Evolutionary conservation across 1,139 yeast genomes (phyloP), one percentile per base, ranked within the genome.

Genomic region (Scheffersomyces stambukii): DNA sequence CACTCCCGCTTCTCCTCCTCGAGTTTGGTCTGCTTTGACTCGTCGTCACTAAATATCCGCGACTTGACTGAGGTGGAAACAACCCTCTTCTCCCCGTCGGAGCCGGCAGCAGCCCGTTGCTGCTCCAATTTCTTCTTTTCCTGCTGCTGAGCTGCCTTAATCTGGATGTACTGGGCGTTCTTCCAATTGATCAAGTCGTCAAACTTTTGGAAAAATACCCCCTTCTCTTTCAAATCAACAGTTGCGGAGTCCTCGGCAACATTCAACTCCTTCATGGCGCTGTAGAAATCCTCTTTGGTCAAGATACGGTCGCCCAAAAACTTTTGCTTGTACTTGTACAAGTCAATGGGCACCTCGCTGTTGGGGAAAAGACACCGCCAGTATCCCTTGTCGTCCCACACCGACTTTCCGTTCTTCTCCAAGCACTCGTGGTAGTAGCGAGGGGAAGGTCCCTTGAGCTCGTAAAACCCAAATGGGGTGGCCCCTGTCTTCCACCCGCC

Each of bases 311-410:
- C 45, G 1, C 51, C 44, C 23, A 45, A 48, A 16, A 42, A 36
- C 25, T 52, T 43, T 8, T 50, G 42, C 49, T 61, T 64, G 33
- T 46, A 45, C 20, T 45, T 45, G 42, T 64, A 51, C 14, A 53
- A 40, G 25, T 54, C 57, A 17, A 57, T 50, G 0, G 66, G 58
- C 13, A 77, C 64, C 19, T 57, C 63, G 12, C 68, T 51, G 35
- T 68, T 66, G 16, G 95, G 95, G 57, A 88, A 82, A 31, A 88
- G 60, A 55, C 96, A 88, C 46, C 88, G 70, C 96, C 96, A 88
- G 52, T 77, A 71, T 0, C 96, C 96, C 24, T 70, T 62, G 12
- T 75, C 59, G 45, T 83, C 91, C 95, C 95, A 88, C 6, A 78
- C 77, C 1, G 85, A 72, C 11, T 70, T 61, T 1, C 96, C 96